These are phyloP conservation scores for Talaromyces sp. DNA, from an alignment of 2,329 filamentous ascomycete genomes.

Conservation along the genomic window DNA sequence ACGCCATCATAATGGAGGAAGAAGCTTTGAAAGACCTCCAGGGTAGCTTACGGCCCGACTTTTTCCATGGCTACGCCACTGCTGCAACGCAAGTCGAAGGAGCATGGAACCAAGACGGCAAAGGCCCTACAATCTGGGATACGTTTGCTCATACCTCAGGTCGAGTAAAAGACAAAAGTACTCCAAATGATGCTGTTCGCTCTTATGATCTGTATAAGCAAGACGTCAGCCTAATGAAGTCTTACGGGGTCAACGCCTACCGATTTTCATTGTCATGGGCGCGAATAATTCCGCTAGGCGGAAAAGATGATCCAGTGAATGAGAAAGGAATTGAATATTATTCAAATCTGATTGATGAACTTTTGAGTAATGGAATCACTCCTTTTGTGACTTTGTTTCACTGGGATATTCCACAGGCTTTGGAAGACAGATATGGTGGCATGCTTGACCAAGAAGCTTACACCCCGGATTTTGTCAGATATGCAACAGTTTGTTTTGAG, in stretches of 20 bases:
- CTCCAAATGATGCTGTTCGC: constrained; percentile 71
- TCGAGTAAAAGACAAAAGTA: constrained; percentile 72
- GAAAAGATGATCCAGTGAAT: constrained; percentile 72
- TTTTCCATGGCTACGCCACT: constrained; percentile 31
- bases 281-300: constrained; percentile 73
- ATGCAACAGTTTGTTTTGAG: constrained; percentile 71
- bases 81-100: constrained; percentile 66
- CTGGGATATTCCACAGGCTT: constrained; percentile 73
- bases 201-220: constrained; percentile 71
- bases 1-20: background rate
- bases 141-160: constrained; percentile 70
- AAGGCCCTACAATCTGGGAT: constrained; percentile 77
- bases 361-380: constrained; percentile 67
- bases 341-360: constrained; percentile 68
- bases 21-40: constrained; percentile 22
- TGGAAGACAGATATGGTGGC: constrained; percentile 74
- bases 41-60: constrained; percentile 25
- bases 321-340: constrained; percentile 73
- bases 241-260: constrained; percentile 67
- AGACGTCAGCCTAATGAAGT: constrained; percentile 71
- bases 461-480: constrained; percentile 70
- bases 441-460: constrained; percentile 73
- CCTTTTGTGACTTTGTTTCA: constrained; percentile 78
- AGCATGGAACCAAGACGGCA: constrained; percentile 66
- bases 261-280: constrained; percentile 75